These are phyloP conservation scores for Drechslerella stenobrocha DNA, from an alignment of 2,329 filamentous ascomycete genomes.

Conservation along the genomic window DNA sequence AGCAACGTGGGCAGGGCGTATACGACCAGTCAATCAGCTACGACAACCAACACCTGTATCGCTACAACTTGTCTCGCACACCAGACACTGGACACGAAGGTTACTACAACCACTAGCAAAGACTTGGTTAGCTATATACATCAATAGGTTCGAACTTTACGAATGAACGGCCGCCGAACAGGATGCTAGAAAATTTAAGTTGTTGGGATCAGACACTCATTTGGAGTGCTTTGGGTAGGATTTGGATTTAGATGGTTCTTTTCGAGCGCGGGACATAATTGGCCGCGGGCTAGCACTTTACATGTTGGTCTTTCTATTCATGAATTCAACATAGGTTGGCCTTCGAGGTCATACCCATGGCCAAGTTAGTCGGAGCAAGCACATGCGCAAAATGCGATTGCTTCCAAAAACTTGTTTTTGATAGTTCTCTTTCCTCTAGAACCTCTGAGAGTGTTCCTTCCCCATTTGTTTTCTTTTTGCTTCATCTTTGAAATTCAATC, in stretches of 20 bases:
- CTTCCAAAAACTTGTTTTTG: background rate
- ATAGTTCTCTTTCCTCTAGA: background rate
- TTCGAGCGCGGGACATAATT: background rate
- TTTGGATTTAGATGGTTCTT: background rate
- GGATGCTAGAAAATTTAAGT: no score
- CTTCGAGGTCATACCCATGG: no score
- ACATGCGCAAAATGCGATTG: no score
- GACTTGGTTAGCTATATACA: no score
- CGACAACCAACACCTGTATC: background rate
- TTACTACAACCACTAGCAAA: background rate
- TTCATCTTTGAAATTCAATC: background rate
- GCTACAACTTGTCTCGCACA: no score
- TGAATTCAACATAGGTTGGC: no score
- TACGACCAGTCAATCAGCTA: background rate
- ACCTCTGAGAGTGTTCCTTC: conserved; percentile 2
- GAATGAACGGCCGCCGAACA: background rate
- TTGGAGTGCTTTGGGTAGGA: background rate
- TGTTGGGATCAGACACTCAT: background rate
- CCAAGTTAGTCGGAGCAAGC: no score
- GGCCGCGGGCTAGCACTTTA: background rate
- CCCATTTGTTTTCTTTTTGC: background rate
- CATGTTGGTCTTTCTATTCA: background rate
- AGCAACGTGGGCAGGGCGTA: conserved; percentile 2
- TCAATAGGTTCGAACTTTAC: background rate
- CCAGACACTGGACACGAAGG: no score